These are phyloP conservation scores for Vigna trinervia DNA, from an alignment of 306 rosid species.

Conservation along the genomic window DNA sequence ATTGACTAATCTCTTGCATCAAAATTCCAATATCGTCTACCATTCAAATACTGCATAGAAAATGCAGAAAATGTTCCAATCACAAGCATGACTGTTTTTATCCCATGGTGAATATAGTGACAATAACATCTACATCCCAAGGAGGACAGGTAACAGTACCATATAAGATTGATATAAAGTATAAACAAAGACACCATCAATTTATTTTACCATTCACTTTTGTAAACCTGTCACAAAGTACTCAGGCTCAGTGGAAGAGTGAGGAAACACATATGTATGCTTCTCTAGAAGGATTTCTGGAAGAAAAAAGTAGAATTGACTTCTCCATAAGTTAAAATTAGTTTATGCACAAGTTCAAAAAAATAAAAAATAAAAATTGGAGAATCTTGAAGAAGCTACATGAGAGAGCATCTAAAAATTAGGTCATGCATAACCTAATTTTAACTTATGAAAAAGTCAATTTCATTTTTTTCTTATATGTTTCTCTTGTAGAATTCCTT, in stretches of 20 bases:
- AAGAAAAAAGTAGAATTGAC: no score
- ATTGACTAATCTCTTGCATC: slow-evolving; percentile 10
- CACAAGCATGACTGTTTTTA: not conserved
- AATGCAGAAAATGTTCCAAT: not conserved
- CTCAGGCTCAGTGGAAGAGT: not conserved
- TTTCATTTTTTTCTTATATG: no score
- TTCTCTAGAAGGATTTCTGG: no score
- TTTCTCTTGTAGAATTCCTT: no score
- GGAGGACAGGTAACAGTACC: not conserved
- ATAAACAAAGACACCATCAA: not conserved
- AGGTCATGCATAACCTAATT: no score
- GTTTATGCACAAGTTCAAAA: no score
- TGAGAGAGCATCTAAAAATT: no score
- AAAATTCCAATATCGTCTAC: not conserved
- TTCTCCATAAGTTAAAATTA: no score
- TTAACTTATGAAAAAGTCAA: no score
- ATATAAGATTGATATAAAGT: not conserved
- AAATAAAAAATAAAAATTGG: no score
- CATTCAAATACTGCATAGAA: slow-evolving; percentile 1
- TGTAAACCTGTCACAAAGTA: not conserved
- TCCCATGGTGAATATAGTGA: not conserved
- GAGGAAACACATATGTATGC: not conserved
- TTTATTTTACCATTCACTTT: not conserved
- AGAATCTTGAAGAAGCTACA: no score
- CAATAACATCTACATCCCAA: not conserved